Base-by-base conservation (phyloP, 441 rosid species). In the Jatropha multifida region DNA sequence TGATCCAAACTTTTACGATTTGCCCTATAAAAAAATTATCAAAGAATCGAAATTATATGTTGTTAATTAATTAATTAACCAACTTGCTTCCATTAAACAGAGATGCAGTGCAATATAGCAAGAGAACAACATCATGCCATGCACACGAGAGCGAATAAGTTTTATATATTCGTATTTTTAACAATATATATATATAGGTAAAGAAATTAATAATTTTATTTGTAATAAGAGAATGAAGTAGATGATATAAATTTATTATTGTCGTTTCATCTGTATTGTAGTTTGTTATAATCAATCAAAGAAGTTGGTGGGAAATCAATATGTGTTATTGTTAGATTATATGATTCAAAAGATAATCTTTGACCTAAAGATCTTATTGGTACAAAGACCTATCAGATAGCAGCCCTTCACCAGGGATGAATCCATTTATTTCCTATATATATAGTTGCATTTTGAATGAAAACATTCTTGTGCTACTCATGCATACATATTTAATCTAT, bases 351-450 rank as follows among this genome's bases (percentile, higher is more conserved):
- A 59, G 63, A 78, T 64, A 74, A 86, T 87, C 90, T 86, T 89
- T 89, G 90, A 88, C 91, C 88, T 55, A 74, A 81, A 83, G 90
- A 89, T 89, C 83, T 79, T 78, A 74, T 74, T 80, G 81, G 76
- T 82, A 73, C 60, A 62, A 63, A 65, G 80, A 74, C 71, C 83
- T 70, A 67, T 73, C 74, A 52, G 72, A 73, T 67, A 75, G 62
- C 75, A 61, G 73, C 67, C 48, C 59, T 27, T 66, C 71, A 73
- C 61, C 70, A 63, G 23, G 48, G 71, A 58, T 59, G 18, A 5
- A 55, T 42, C 12, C 14, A 20, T 44, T 42, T 60, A 4, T 49
- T 74, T 62, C 20, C 37, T 40, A 20, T 14, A 4, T 7, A 1
- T 52, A 67, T 49, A 60, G 69, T 68, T 41, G 14, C 17, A 54